Evolutionary conservation across 2,329 filamentous ascomycete genomes (phyloP).

Genomic region (Madurella fahalii): DNA sequence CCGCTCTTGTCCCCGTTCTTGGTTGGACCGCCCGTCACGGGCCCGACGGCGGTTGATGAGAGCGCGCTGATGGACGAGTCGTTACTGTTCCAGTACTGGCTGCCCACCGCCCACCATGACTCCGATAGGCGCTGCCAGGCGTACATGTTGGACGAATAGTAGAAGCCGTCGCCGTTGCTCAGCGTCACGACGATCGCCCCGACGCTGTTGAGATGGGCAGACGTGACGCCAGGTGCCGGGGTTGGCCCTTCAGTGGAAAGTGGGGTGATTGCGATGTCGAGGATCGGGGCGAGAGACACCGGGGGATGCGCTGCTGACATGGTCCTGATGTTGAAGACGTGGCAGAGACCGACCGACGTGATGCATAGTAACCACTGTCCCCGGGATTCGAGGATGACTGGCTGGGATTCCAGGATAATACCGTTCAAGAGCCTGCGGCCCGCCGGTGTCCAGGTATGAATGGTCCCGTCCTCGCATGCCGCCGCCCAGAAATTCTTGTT

Average conservation of each 20-base stretch:
- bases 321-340: slow-evolving; percentile 89
- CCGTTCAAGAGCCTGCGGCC: slow-evolving; percentile 82
- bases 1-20: slow-evolving; percentile 42
- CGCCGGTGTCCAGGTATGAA: slow-evolving; percentile 90
- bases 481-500: slow-evolving; percentile 90
- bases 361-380: slow-evolving; percentile 88
- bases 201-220: slow-evolving; percentile 82
- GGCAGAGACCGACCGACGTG: slow-evolving; percentile 79
- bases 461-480: slow-evolving; percentile 84
- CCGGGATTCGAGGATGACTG: slow-evolving; percentile 87
- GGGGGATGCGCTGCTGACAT: slow-evolving; percentile 84
- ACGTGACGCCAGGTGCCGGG: slow-evolving; percentile 77
- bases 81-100: slow-evolving; percentile 98
- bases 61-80: slow-evolving; percentile 83
- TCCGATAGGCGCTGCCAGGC: slow-evolving; percentile 95
- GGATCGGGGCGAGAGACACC: slow-evolving; percentile 78
- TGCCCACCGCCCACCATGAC: slow-evolving; percentile 95
- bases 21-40: slow-evolving; percentile 37
- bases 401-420: slow-evolving; percentile 83
- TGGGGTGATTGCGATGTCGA: slow-evolving; percentile 79
- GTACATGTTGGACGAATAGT: slow-evolving; percentile 80
- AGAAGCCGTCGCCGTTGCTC: slow-evolving; percentile 91
- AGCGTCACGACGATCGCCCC: slow-evolving; percentile 86
- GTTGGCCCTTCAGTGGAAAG: slow-evolving; percentile 73
- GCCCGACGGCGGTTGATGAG: slow-evolving; percentile 64